A percentile compares a stretch with the other conserved stretches of the same genome.
These are phyloP conservation scores for Scheffersomyces coipomensis DNA, from an alignment of 805 yeast species.

Conservation along the genomic window DNA sequence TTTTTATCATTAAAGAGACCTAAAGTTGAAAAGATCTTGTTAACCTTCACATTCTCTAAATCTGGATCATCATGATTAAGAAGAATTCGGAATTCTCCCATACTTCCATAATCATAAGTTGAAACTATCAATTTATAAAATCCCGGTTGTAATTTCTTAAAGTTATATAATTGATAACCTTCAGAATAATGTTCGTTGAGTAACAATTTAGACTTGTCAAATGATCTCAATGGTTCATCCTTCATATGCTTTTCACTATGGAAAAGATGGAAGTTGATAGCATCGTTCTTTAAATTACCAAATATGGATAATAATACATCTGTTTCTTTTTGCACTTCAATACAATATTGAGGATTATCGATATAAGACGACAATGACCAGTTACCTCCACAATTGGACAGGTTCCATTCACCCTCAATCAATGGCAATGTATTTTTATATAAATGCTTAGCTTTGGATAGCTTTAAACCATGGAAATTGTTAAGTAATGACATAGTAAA, in stretches of 20 bases:
- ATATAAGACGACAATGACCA: slow-evolving; percentile 47
- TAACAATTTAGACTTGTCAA: slow-evolving; percentile 28
- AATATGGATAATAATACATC: slow-evolving; percentile 20
- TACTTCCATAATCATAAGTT: slow-evolving; percentile 33
- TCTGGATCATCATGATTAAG: slow-evolving; percentile 14
- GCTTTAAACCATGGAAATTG: slow-evolving; percentile 19
- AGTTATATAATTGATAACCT: slow-evolving; percentile 15
- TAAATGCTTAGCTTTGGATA: slow-evolving; percentile 30
- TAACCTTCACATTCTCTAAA: not conserved
- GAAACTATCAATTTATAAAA: slow-evolving; percentile 48
- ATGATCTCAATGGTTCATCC: slow-evolving; percentile 14
- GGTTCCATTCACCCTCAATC: slow-evolving; percentile 45
- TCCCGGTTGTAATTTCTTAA: slow-evolving; percentile 25
- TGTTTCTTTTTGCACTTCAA: slow-evolving; percentile 17
- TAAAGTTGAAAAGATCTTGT: slow-evolving; percentile 2
- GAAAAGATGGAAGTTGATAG: slow-evolving; percentile 45
- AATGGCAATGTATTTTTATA: slow-evolving; percentile 16
- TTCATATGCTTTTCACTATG: slow-evolving; percentile 28
- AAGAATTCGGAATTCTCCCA: slow-evolving; percentile 28
- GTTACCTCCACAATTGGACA: slow-evolving; percentile 51
- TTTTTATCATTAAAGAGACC: slow-evolving; percentile 4
- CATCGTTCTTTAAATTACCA: slow-evolving; percentile 15
- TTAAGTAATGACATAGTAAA: slow-evolving; percentile 24
- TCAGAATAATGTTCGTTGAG: slow-evolving; percentile 33
- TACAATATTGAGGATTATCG: slow-evolving; percentile 53